Base-by-base conservation (phyloP, 2,329 filamentous ascomycete genomes). In the Paramyrothecium roridum region DNA sequence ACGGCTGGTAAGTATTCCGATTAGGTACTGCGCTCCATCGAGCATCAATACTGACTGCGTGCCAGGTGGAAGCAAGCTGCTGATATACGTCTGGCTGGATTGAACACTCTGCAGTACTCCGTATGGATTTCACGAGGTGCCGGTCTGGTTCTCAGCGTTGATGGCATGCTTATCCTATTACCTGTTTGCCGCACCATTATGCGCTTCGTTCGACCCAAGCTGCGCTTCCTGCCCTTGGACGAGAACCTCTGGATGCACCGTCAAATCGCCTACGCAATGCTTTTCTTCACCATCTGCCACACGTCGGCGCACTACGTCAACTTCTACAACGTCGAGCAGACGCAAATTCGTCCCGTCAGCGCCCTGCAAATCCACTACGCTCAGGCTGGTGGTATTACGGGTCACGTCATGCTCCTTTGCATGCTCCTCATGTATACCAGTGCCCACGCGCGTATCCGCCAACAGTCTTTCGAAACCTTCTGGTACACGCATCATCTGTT, bases 401-500 rank as follows among this genome's bases (percentile, higher is more conserved):
- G 95, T 8, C 95, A 99, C 73, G 83, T 97, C 59, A 99, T 99
- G 95, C 83, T 98, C 23, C 80, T 99, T n/a, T 98, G 93, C 81
- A 99, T 99, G 95, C 78, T 99, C 59, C 77, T 99, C 59, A 99
- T 99, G 82, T 99, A 96, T 76, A 99, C 95, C 1, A 97, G 93
- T 0, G 89, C 95, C 3, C 95, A 99, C 69, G 83, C 89, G 65
- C 89, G 91, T 62, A 98, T 99, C 61, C 89, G 95, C 54, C 93
- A 98, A 70, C 95, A 99, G 70, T 96, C 91, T 0, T 99, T 93
- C 69, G 95, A 99, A 76, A 96, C 93, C 0, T 99, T 99, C 72
- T 99, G 95, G 95, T 99, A 99, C 75, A 96, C 92, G 1, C 95
- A 99, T 74, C 95, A 99, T 67, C 83, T 99, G n/a, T 98, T 98